phyloP scores from a whole-genome alignment of 768 basidiomycete genomes.

The Kwoniella sp. region DNA sequence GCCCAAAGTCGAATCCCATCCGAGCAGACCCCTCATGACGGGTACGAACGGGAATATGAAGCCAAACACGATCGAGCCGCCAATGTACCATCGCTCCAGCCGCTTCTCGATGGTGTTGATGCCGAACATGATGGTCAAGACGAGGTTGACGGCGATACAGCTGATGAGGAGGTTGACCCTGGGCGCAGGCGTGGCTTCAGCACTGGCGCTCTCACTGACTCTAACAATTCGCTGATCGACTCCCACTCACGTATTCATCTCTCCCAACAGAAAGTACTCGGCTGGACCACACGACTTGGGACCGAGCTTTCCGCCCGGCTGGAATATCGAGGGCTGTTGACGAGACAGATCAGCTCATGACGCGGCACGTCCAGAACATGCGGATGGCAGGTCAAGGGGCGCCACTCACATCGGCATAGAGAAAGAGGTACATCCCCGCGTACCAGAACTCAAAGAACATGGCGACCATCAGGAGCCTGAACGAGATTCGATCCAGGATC shows the following conservation, averaged over 20 bases:
- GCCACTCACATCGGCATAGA: conserved; percentile 9
- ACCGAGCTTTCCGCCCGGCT: background rate
- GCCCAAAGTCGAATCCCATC: conserved; percentile 14
- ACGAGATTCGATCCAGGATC: conserved; percentile 23
- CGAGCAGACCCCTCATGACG: conserved; percentile 19
- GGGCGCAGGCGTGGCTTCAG: background rate
- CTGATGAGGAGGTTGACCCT: conserved; percentile 32
- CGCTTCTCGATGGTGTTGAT: conserved; percentile 18
- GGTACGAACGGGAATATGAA: conserved; percentile 18
- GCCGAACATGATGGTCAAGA: conserved; percentile 31
- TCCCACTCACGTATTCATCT: conserved; percentile 17
- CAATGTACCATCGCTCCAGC: conserved; percentile 30
- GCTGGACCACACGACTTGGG: conserved; percentile 10
- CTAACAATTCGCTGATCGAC: background rate
- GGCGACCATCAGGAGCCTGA: conserved; percentile 21
- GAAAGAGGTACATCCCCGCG: conserved; percentile 2
- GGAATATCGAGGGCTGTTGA: conserved; percentile 2
- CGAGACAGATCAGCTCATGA: background rate
- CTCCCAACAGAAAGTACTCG: conserved; percentile 20
- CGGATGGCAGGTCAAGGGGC: background rate
- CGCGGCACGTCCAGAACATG: background rate
- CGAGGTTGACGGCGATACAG: conserved; percentile 32
- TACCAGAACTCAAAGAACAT: conserved; percentile 32
- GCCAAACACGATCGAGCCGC: conserved; percentile 19
- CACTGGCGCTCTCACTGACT: background rate